phyloP scores from a whole-genome alignment of 768 basidiomycete genomes.

The Suillus sp. region DNA sequence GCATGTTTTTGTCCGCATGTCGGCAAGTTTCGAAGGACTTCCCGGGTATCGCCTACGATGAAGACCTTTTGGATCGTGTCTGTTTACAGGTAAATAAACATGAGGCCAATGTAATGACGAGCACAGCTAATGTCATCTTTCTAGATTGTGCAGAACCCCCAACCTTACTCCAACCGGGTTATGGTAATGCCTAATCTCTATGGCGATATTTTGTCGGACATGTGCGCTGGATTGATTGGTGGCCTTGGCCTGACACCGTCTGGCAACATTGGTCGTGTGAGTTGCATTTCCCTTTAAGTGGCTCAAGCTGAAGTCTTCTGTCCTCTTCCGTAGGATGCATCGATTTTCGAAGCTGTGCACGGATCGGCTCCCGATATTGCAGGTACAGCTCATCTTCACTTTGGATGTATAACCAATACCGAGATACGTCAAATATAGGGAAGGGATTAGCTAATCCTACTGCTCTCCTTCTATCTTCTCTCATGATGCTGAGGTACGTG shows the following conservation, averaged over 20 bases:
- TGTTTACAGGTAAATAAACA: constrained; percentile 73
- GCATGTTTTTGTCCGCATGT: constrained; percentile 98
- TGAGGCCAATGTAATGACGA: not conserved
- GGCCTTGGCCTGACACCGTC: constrained; percentile 97
- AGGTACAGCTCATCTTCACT: constrained; percentile 47
- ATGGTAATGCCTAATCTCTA: constrained; percentile 99
- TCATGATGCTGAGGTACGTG: constrained; percentile 95
- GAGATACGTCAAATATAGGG: constrained; percentile 44
- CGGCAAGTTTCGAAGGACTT: constrained; percentile 95
- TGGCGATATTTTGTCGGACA: constrained; percentile 94
- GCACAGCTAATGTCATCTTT: constrained; percentile 1
- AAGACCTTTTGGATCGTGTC: constrained; percentile 95
- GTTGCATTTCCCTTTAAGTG: constrained; percentile 28
- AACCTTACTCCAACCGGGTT: constrained; percentile 91
- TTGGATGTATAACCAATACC: constrained; percentile 3
- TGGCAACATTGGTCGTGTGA: constrained; percentile 92
- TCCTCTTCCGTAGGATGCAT: constrained; percentile 71
- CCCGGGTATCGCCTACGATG: constrained; percentile 92
- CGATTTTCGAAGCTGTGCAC: constrained; percentile 99
- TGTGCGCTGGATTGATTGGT: constrained; percentile 98
- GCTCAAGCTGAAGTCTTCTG: constrained; percentile 18
- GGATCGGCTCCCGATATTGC: constrained; percentile 99
- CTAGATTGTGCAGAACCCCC: constrained; percentile 90
- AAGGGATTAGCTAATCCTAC: constrained; percentile 98
- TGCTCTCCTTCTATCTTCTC: constrained; percentile 89